Percentiles rank a stretch among this genome's conserved stretches.
Conservation (phyloP, 345 rosid species). For the Lepidium africanum region DNA sequence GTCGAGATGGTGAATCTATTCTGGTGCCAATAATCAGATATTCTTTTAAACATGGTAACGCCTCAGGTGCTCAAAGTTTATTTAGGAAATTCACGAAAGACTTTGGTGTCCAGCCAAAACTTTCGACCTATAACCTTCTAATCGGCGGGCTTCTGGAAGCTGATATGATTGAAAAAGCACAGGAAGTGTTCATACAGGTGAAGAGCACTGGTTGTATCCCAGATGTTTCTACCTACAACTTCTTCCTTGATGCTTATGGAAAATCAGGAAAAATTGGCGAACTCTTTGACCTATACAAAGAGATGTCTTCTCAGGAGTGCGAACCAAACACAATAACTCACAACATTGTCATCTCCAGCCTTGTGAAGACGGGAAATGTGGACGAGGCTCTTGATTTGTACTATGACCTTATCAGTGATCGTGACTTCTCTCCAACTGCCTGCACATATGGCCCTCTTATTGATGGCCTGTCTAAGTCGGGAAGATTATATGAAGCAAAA, state of each 20-base stretch:
- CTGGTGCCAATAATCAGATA: constrained; percentile 57
- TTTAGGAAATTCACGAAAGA: constrained; percentile 53
- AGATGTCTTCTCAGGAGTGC: constrained; percentile 55
- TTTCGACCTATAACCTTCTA: constrained; percentile 45
- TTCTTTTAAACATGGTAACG: constrained; percentile 51
- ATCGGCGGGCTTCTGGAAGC: constrained; percentile 61
- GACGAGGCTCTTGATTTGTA: constrained; percentile 64
- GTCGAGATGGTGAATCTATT: constrained; percentile 48
- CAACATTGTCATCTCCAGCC: constrained; percentile 68
- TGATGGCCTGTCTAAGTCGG: constrained; percentile 66
- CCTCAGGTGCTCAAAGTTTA: constrained; percentile 40
- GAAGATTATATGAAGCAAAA: constrained; percentile 58
- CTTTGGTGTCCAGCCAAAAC: constrained; percentile 45
- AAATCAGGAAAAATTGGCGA: constrained; percentile 50
- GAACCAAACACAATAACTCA: constrained; percentile 60
- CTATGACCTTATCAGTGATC: constrained; percentile 60
- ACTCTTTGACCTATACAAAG: constrained; percentile 50
- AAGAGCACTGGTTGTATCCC: constrained; percentile 57
- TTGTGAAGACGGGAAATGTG: constrained; percentile 49
- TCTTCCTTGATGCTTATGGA: constrained; percentile 59
- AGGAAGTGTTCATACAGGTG: constrained; percentile 45
- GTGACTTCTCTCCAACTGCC: constrained; percentile 64
- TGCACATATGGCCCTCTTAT: constrained; percentile 86
- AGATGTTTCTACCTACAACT: constrained; percentile 61
- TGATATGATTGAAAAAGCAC: constrained; percentile 37